Evolutionary conservation across 306 rosid genomes (phyloP).

Genomic region (Vachellia collinsii): DNA sequence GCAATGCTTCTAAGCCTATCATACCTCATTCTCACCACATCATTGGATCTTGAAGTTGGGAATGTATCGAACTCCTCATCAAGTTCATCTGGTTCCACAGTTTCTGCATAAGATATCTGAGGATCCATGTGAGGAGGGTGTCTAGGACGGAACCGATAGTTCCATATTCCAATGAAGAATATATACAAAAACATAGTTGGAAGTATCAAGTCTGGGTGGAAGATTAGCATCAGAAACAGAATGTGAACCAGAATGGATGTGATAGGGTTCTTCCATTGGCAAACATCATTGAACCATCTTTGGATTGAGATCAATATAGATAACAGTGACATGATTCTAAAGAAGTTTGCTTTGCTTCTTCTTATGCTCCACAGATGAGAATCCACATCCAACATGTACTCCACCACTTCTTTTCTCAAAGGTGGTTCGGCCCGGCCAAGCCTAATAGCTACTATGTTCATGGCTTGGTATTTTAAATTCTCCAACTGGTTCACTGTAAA

Average conservation of each 20-base stretch:
- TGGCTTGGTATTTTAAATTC: slow-evolving; percentile 73
- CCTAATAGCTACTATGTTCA: slow-evolving; percentile 73
- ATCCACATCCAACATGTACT: slow-evolving; percentile 85
- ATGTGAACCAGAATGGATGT: slow-evolving; percentile 77
- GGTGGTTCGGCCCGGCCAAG: slow-evolving; percentile 87
- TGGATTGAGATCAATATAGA: slow-evolving; percentile 57
- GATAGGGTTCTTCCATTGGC: slow-evolving; percentile 76
- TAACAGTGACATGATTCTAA: slow-evolving; percentile 75
- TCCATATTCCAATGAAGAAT: slow-evolving; percentile 87
- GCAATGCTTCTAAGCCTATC: slow-evolving; percentile 86
- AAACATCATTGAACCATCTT: slow-evolving; percentile 72
- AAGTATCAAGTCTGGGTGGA: slow-evolving; percentile 81
- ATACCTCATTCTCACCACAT: slow-evolving; percentile 72
- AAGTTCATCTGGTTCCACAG: slow-evolving; percentile 75
- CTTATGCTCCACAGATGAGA: slow-evolving; percentile 94
- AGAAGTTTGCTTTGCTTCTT: slow-evolving; percentile 90
- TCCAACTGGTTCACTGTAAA: slow-evolving; percentile 86
- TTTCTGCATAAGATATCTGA: slow-evolving; percentile 82
- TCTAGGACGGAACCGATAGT: slow-evolving; percentile 66
- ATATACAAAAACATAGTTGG: slow-evolving; percentile 78
- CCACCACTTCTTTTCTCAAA: slow-evolving; percentile 81
- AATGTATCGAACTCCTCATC: slow-evolving; percentile 94
- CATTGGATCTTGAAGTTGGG: slow-evolving; percentile 68
- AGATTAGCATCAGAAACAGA: slow-evolving; percentile 67
- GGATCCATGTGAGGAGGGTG: slow-evolving; percentile 85